Evolutionary conservation across 2,329 filamentous ascomycete genomes (phyloP).

Genomic region (Neonectria sp.): DNA sequence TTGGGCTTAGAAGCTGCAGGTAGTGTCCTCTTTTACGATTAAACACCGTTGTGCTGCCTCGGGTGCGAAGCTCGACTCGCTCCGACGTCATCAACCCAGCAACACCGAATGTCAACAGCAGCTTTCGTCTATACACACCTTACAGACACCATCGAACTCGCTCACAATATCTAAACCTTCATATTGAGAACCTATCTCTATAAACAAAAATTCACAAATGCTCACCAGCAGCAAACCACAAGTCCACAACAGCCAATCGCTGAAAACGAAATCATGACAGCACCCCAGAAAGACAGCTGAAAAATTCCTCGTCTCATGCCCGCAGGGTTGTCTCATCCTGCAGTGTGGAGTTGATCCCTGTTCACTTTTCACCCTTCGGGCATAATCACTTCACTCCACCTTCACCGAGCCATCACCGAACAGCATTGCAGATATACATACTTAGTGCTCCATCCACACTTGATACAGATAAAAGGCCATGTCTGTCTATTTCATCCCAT

Average conservation of each 20-base stretch:
- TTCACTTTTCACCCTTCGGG: background rate
- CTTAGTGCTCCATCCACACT: background rate
- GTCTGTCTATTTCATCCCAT: slow-evolving; percentile 3
- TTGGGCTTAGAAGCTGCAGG: background rate
- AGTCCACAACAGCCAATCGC: background rate
- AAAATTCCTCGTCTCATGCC: background rate
- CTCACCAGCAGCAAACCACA: background rate
- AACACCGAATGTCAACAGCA: slow-evolving; percentile 5
- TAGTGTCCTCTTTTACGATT: background rate
- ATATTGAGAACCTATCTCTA: background rate
- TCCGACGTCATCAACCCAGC: slow-evolving; percentile 15
- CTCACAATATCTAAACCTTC: too few species aligned
- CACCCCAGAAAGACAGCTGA: background rate
- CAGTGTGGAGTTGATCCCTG: background rate
- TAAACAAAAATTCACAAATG: background rate
- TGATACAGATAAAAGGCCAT: background rate
- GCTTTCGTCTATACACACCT: background rate
- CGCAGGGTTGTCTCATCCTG: slow-evolving; percentile 2
- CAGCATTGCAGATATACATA: background rate
- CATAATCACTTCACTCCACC: background rate
- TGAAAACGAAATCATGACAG: background rate
- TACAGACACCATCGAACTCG: background rate
- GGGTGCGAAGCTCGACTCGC: background rate
- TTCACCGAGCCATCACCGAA: background rate
- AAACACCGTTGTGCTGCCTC: background rate